A percentile compares a stretch with the other conserved stretches of the same genome.
Evolutionary conservation across 352 stramenopile genomes (phyloP).

Genomic region (Peronospora belbahrii): DNA sequence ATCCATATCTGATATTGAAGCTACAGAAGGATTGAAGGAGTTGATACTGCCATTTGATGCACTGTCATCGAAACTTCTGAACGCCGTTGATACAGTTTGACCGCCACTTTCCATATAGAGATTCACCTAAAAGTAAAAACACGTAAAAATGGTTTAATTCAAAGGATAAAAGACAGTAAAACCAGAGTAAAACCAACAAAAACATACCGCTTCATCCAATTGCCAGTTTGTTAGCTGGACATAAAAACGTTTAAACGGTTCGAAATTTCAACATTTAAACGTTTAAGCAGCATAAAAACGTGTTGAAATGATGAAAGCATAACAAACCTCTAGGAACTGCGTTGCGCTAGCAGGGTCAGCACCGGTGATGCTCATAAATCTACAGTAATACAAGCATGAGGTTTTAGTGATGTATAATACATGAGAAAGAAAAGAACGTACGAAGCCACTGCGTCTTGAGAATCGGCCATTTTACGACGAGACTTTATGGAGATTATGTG

Average conservation of each 20-base stretch:
- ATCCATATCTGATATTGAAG: constrained; percentile 15
- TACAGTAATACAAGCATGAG: constrained; percentile 23
- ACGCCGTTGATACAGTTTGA: constrained; percentile 13
- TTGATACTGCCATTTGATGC: constrained; percentile 1
- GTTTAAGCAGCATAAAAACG: constrained; percentile 4
- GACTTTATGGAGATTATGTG: too few relatives aligned
- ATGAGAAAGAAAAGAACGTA: constrained; percentile 17
- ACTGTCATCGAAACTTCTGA: constrained; percentile 2
- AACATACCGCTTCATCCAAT: constrained; percentile 54
- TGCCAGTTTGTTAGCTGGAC: constrained; percentile 67
- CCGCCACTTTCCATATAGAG: constrained; percentile 79
- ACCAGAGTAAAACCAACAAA: neutral
- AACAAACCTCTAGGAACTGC: constrained; percentile 62
- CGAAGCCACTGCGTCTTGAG: constrained; percentile 39
- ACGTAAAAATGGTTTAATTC: too few relatives aligned
- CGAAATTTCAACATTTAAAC: neutral
- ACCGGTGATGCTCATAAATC: constrained; percentile 84
- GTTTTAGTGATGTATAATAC: too few relatives aligned
- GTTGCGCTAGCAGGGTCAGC: constrained; percentile 51
- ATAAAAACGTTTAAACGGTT: too few relatives aligned
- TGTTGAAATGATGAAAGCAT: neutral
- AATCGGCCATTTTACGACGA: constrained; percentile 15
- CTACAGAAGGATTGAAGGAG: neutral
- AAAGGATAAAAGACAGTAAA: too few relatives aligned
- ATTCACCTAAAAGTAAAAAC: constrained; percentile 44